These are phyloP conservation scores for Fraxinus angustifolia DNA, from an alignment of 305 asterid species.

Conservation along the genomic window DNA sequence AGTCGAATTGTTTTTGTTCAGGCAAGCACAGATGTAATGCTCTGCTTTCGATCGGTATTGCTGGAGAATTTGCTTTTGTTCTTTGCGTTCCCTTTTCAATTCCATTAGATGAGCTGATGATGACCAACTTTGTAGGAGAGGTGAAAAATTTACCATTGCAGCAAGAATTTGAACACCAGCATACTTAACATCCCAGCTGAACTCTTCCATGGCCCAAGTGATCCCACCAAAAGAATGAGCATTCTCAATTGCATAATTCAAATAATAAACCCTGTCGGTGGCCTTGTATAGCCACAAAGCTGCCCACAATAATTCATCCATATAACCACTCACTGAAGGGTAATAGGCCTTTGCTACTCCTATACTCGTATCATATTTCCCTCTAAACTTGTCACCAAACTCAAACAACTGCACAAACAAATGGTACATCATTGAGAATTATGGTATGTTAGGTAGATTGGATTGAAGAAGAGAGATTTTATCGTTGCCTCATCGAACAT, in stretches of 20 bases:
- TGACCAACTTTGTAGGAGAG: conserved; percentile 16
- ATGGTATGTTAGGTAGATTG: not conserved
- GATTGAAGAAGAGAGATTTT: not conserved
- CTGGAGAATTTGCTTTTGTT: not conserved
- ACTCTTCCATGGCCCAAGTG: conserved; percentile 78
- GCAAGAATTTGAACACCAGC: conserved; percentile 77
- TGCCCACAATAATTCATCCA: conserved; percentile 58
- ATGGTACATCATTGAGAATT: not conserved
- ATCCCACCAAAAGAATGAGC: conserved; percentile 72
- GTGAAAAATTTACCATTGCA: conserved; percentile 54
- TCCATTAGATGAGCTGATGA: conserved; percentile 5
- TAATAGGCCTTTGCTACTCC: conserved; percentile 73
- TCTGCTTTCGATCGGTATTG: not conserved
- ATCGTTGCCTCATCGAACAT: not conserved
- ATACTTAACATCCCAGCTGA: conserved; percentile 90
- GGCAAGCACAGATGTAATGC: conserved; percentile 25
- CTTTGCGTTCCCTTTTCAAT: not conserved
- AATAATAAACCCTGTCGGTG: conserved; percentile 52
- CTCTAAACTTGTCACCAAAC: conserved; percentile 77
- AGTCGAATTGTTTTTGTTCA: conserved; percentile 45
- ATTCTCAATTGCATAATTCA: conserved; percentile 56
- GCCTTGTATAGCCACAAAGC: conserved; percentile 83
- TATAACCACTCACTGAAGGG: conserved; percentile 68
- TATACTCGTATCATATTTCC: conserved; percentile 65
- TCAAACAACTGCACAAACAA: conserved; percentile 56